Percentiles rank a stretch among this genome's conserved stretches.
These are phyloP conservation scores for Fraxinus greggii DNA, from an alignment of 305 asterid genomes.

Conservation along the genomic window DNA sequence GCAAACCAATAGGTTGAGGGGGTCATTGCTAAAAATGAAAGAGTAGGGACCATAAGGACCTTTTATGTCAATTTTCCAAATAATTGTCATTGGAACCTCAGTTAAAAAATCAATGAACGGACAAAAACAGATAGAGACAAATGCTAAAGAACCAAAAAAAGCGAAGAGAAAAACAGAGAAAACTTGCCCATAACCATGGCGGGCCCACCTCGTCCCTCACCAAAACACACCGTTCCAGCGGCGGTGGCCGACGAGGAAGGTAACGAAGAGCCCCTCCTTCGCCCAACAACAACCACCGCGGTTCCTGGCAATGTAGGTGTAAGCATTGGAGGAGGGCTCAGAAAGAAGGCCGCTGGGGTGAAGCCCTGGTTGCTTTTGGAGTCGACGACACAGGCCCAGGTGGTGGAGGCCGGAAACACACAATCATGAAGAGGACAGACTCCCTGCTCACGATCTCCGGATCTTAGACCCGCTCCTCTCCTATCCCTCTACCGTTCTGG, in stretches of 20 bases:
- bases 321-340: slow-evolving; percentile 43
- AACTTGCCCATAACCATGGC: slow-evolving; percentile 34
- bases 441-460: slow-evolving; percentile 94
- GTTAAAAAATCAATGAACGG: not conserved
- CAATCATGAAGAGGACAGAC: slow-evolving; percentile 95
- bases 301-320: slow-evolving; percentile 32
- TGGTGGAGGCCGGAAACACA: slow-evolving; percentile 89
- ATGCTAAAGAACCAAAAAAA: not conserved
- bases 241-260: slow-evolving; percentile 57
- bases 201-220: slow-evolving; percentile 41
- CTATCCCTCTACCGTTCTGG: slow-evolving; percentile 86
- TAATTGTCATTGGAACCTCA: not conserved
- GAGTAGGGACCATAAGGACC: not conserved
- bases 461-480: slow-evolving; percentile 84
- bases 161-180: not conserved
- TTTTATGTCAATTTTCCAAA: not conserved
- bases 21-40: not conserved
- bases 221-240: slow-evolving; percentile 28
- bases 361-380: slow-evolving; percentile 81
- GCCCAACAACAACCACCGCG: slow-evolving; percentile 27
- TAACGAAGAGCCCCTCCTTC: slow-evolving; percentile 43
- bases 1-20: not conserved
- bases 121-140: not conserved
- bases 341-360: slow-evolving; percentile 82
- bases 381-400: slow-evolving; percentile 73